Evolutionary conservation across 2,329 filamentous ascomycete genomes (phyloP).

Genomic region (Thielaviopsis euricoi): DNA sequence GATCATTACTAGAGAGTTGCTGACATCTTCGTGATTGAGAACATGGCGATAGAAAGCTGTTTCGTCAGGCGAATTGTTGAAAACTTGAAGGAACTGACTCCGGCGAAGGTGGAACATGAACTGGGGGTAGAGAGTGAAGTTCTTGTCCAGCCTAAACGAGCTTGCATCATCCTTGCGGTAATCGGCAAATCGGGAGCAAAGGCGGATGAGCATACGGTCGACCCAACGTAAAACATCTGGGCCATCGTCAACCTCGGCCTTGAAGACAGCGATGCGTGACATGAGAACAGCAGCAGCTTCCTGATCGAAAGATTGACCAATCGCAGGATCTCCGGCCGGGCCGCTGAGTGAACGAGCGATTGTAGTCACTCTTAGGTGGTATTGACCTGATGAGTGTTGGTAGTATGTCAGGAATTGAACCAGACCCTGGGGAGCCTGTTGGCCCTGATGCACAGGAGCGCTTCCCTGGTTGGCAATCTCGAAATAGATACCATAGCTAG

Average conservation of each 20-base stretch:
- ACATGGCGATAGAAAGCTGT: conserved; percentile 98
- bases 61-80: conserved; percentile 98
- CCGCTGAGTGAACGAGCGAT: conserved; percentile 82
- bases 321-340: conserved; percentile 81
- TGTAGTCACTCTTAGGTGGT: conserved; percentile 89
- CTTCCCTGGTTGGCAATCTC: conserved; percentile 92
- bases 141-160: conserved; percentile 93
- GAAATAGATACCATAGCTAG: conserved; percentile 93
- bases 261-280: conserved; percentile 98
- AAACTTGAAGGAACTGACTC: conserved; percentile 95
- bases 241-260: conserved; percentile 93
- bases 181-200: conserved; percentile 93
- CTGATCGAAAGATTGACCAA: conserved; percentile 95
- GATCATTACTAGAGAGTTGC: conserved; percentile 96
- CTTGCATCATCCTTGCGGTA: conserved; percentile 97
- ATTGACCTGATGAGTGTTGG: conserved; percentile 91
- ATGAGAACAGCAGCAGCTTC: conserved; percentile 95
- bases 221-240: conserved; percentile 98
- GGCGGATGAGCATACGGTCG: conserved; percentile 89
- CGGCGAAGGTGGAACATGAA: conserved; percentile 99
- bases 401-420: conserved; percentile 99
- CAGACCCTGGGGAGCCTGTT: conserved; percentile 79
- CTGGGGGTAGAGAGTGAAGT: conserved; percentile 95
- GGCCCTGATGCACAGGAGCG: conserved; percentile 58
- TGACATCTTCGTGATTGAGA: conserved; percentile 90